Evolutionary conservation across 83 land plant genomes (phyloP).

Genomic region (Picea engelmannii): DNA sequence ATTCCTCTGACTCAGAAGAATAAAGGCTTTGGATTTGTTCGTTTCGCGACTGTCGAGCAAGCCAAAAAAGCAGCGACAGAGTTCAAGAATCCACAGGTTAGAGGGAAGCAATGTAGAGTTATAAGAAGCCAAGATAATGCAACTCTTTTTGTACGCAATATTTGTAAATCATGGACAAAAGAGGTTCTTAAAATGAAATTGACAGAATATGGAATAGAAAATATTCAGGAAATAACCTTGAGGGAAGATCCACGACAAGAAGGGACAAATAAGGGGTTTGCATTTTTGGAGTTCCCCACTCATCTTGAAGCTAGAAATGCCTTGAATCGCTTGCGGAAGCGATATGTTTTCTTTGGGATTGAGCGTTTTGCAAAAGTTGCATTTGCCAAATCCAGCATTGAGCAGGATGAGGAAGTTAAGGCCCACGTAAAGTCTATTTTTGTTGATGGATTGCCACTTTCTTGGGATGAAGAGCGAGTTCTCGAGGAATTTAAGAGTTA

Average conservation of each 20-base stretch:
- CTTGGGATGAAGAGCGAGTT: slow-evolving; percentile 67
- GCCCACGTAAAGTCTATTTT: slow-evolving; percentile 68
- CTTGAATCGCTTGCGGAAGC: slow-evolving; percentile 40
- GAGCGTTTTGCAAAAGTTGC: slow-evolving; percentile 42
- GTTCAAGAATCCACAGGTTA: too few species aligned
- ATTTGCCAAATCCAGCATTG: too few species aligned
- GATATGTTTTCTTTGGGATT: slow-evolving; percentile 44
- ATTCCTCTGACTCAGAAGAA: slow-evolving; percentile 13
- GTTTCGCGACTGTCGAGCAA: too few species aligned
- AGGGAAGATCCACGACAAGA: too few species aligned
- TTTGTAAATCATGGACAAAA: too few species aligned
- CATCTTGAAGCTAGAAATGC: slow-evolving; percentile 23
- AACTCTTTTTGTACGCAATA: slow-evolving; percentile 28
- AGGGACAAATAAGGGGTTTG: too few species aligned
- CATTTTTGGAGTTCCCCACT: too few species aligned
- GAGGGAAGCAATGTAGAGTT: slow-evolving; percentile 42
- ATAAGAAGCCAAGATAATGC: slow-evolving; percentile 55
- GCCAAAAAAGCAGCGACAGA: too few species aligned
- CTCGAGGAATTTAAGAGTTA: slow-evolving; percentile 32
- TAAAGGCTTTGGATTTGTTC: too few species aligned
- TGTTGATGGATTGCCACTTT: neutral
- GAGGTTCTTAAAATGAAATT: too few species aligned
- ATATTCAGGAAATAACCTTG: too few species aligned
- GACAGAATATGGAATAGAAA: too few species aligned
- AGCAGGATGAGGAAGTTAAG: slow-evolving; percentile 33